Percentiles rank a stretch among this genome's conserved stretches.
Evolutionary conservation across 768 basidiomycete genomes (phyloP).

Genomic region (Leccinum longicurvipes): DNA sequence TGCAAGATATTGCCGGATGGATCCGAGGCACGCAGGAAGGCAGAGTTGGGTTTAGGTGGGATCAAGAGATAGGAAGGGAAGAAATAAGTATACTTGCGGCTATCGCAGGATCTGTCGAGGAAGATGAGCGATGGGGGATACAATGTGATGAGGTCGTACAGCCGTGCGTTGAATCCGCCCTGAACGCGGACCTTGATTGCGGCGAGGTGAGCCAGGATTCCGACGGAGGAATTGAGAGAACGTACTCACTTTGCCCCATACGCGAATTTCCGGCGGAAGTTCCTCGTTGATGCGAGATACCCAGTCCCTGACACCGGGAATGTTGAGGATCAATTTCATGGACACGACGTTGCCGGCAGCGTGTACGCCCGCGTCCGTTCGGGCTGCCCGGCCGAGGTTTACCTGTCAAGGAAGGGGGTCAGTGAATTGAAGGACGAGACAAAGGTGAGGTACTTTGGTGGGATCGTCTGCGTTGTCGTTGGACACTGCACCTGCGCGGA

Average conservation of each 20-base stretch:
- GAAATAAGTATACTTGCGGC: conserved; percentile 96
- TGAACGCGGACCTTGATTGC: conserved; percentile 57
- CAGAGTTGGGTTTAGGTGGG: conserved; percentile 78
- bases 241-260: conserved; percentile 82
- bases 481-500: conserved; percentile 90
- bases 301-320: conserved; percentile 71
- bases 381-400: conserved; percentile 79
- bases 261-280: conserved; percentile 85
- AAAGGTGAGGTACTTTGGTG: conserved; percentile 58
- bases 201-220: background rate
- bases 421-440: background rate
- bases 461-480: conserved; percentile 91
- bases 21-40: conserved; percentile 41
- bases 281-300: conserved; percentile 75
- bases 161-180: conserved; percentile 78
- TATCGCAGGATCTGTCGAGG: conserved; percentile 74
- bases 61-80: conserved; percentile 92
- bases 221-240: background rate
- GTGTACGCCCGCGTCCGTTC: conserved; percentile 97
- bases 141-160: conserved; percentile 38
- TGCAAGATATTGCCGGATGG: conserved; percentile 19
- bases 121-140: conserved; percentile 1
- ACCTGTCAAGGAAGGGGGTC: conserved; percentile 54
- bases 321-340: conserved; percentile 79
- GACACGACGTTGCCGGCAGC: conserved; percentile 94